Evolutionary conservation across 352 stramenopile genomes (phyloP).

Genomic region (Phytophthora chlamydospora): DNA sequence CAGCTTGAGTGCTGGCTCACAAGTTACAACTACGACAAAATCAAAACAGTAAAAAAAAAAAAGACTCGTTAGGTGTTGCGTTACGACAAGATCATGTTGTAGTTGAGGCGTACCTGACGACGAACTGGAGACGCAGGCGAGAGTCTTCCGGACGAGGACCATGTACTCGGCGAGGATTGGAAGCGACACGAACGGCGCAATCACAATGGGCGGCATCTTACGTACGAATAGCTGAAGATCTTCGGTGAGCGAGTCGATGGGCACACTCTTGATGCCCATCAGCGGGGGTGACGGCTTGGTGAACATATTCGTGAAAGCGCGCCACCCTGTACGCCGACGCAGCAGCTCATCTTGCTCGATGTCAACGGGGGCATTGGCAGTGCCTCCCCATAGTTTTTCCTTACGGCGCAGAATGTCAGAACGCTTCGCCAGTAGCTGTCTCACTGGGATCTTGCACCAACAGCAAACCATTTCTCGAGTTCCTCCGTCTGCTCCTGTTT

Average conservation of each 20-base stretch:
- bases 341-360: slow-evolving; percentile 81
- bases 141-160: slow-evolving; percentile 59
- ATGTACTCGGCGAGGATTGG: slow-evolving; percentile 81
- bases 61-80: too few relatives aligned
- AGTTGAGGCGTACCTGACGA: slow-evolving; percentile 42
- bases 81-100: too few relatives aligned
- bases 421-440: slow-evolving; percentile 53
- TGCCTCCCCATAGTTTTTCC: slow-evolving; percentile 71
- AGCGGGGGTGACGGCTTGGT: slow-evolving; percentile 51
- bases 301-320: slow-evolving; percentile 75
- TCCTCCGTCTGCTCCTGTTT: slow-evolving; percentile 12
- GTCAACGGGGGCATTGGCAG: slow-evolving; percentile 63
- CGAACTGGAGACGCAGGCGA: slow-evolving; percentile 44
- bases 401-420: slow-evolving; percentile 54
- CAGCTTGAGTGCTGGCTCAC: slow-evolving; percentile 72
- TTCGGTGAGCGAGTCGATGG: slow-evolving; percentile 51
- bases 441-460: slow-evolving; percentile 80
- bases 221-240: slow-evolving; percentile 56
- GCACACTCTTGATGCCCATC: slow-evolving; percentile 74
- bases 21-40: slow-evolving; percentile 45
- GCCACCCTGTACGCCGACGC: slow-evolving; percentile 67
- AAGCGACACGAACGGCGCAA: slow-evolving; percentile 67
- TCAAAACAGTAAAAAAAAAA: slow-evolving; percentile 4
- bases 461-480: slow-evolving; percentile 75
- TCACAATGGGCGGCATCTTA: slow-evolving; percentile 72